Evolutionary conservation across 1,284 basidiomycete species (phyloP).

Genomic region (Neotropicomus parvogracilis): DNA sequence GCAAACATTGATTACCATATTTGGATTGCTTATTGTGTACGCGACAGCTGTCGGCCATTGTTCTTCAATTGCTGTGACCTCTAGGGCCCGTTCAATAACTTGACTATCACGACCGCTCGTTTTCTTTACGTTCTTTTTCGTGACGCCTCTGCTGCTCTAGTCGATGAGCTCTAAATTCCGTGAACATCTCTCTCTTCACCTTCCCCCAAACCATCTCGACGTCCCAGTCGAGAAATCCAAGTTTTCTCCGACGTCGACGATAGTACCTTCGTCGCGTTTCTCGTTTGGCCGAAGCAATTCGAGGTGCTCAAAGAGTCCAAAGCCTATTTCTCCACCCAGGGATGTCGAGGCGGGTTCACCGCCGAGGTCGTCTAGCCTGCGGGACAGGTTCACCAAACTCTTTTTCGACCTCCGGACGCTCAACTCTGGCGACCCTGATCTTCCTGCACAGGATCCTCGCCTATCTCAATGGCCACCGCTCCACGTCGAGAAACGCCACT

Average conservation of each 20-base stretch:
- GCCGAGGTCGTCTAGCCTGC: constrained; percentile 17
- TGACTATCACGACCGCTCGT: constrained; percentile 11
- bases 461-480: constrained; percentile 39
- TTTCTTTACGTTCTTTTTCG: constrained; percentile 5
- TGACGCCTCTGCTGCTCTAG: not conserved
- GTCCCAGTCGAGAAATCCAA: constrained; percentile 28
- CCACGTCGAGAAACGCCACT: constrained; percentile 38
- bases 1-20: constrained; percentile 18
- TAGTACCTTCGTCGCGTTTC: constrained; percentile 20
- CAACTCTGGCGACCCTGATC: constrained; percentile 25
- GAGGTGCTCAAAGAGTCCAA: constrained; percentile 12
- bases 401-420: constrained; percentile 37
- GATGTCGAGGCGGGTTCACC: constrained; percentile 32
- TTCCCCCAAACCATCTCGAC: constrained; percentile 12
- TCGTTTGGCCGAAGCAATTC: constrained; percentile 19
- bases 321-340: constrained; percentile 7
- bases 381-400: constrained; percentile 37
- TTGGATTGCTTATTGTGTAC: constrained; percentile 18
- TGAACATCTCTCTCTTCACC: constrained; percentile 34
- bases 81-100: not conserved
- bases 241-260: constrained; percentile 38
- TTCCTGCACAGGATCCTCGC: constrained; percentile 30
- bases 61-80: constrained; percentile 11
- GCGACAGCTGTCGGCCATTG: constrained; percentile 26
- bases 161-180: constrained; percentile 32